Percentiles rank a stretch among this genome's conserved stretches.
phyloP scores from a whole-genome alignment of 441 rosid species.

The Pelargonium australe region DNA sequence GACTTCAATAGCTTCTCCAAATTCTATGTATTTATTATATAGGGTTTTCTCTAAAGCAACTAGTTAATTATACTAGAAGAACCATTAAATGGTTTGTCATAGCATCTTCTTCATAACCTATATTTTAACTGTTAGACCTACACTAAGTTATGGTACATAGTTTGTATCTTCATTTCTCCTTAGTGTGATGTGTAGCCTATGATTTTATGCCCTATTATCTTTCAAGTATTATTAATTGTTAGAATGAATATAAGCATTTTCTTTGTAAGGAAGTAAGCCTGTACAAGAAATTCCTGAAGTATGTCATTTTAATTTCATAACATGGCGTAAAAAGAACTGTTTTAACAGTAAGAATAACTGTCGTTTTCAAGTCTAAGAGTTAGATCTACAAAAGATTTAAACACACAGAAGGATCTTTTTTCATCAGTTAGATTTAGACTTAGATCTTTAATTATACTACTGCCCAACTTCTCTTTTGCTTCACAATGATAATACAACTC shows the following conservation, averaged over 20 bases:
- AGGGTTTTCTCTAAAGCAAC: background rate
- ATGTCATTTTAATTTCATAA: background rate
- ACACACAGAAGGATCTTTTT: no score
- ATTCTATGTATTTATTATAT: background rate
- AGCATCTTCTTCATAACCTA: background rate
- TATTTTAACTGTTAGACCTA: background rate
- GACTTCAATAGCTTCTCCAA: background rate
- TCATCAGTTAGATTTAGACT: no score
- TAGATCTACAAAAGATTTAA: no score
- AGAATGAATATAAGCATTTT: background rate
- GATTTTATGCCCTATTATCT: background rate
- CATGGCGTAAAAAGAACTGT: no score
- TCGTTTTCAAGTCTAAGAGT: no score
- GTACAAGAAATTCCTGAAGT: background rate
- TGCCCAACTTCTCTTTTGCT: no score
- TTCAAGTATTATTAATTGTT: background rate
- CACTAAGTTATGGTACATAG: background rate
- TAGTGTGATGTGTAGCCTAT: background rate
- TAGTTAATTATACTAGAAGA: background rate
- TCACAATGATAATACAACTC: no score
- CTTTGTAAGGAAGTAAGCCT: background rate
- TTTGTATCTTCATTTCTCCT: background rate
- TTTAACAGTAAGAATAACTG: no score
- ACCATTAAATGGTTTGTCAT: constrained; percentile 1
- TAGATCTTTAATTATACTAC: no score